Conservation (phyloP, 768 basidiomycete genomes). For the Gymnopilus dilepis region DNA sequence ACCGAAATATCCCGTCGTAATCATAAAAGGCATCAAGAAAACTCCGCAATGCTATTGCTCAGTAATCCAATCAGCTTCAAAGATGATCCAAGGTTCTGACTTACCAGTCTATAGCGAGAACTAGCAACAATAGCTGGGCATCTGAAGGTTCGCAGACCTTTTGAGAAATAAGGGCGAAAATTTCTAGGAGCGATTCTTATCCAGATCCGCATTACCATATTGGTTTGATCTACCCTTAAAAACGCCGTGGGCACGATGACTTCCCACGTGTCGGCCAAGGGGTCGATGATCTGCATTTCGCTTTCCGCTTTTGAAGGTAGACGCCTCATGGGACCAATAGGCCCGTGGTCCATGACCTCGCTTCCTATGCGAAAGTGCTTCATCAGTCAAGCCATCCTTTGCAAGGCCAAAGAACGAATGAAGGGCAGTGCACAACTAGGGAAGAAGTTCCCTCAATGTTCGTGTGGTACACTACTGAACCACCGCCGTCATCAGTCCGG, state of each 20-base stretch:
- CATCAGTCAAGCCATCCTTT: no score
- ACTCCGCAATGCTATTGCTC: slow-evolving; percentile 10
- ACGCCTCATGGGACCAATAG: background rate
- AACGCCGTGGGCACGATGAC: slow-evolving; percentile 6
- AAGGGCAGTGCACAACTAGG: background rate
- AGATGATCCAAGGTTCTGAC: background rate
- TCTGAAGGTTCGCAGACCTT: background rate
- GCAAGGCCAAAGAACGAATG: no score
- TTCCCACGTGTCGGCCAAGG: slow-evolving; percentile 14
- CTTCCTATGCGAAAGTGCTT: background rate
- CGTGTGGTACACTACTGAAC: background rate
- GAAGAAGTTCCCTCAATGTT: background rate
- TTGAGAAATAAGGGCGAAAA: slow-evolving; percentile 1
- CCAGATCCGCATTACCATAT: slow-evolving; percentile 7
- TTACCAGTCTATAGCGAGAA: background rate
- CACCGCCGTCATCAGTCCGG: background rate
- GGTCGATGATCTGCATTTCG: slow-evolving; percentile 14
- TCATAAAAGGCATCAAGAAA: slow-evolving; percentile 2
- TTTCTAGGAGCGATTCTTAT: background rate
- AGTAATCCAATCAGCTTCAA: background rate
- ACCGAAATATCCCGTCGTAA: background rate
- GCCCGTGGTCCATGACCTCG: background rate
- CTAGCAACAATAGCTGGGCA: background rate
- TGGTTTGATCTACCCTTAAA: background rate
- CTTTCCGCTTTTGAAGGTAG: slow-evolving; percentile 11